These are phyloP conservation scores for Kurtzmaniella quercitrusa DNA, from an alignment of 1,139 yeast genomes.

Conservation along the genomic window DNA sequence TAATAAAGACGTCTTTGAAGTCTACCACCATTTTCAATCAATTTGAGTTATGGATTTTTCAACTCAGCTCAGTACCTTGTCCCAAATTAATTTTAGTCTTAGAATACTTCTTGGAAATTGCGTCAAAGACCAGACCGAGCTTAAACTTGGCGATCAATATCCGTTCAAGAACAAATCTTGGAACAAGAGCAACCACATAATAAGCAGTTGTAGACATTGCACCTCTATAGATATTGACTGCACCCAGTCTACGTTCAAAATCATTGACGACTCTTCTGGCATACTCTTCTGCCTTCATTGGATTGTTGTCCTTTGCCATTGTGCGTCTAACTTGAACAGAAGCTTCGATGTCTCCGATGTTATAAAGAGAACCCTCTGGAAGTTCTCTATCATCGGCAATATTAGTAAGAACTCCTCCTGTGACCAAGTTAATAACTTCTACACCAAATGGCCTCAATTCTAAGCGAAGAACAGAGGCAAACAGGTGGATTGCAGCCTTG, in stretches of 20 bases:
- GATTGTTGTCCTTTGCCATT: constrained; percentile 59
- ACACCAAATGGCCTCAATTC: constrained; percentile 76
- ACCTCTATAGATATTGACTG: constrained; percentile 53
- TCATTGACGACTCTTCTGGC: constrained; percentile 55
- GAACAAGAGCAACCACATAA: constrained; percentile 31
- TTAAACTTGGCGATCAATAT: constrained; percentile 46
- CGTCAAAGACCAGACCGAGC: constrained; percentile 26
- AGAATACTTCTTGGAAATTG: constrained; percentile 20
- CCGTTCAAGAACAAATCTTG: constrained; percentile 47
- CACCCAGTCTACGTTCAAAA: constrained; percentile 33
- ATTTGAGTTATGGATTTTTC: neutral
- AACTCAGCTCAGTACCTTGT: too few species aligned
- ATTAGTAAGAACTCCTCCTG: constrained; percentile 41
- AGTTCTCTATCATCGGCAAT: constrained; percentile 45
- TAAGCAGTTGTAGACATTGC: constrained; percentile 39
- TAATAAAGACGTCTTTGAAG: too few species aligned
- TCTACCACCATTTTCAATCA: too few species aligned
- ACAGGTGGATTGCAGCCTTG: constrained; percentile 76
- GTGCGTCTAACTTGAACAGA: constrained; percentile 51
- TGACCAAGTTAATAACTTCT: constrained; percentile 62
- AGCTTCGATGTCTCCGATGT: constrained; percentile 46
- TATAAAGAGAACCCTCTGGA: constrained; percentile 53
- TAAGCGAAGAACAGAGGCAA: constrained; percentile 56
- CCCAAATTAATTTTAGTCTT: constrained; percentile 14
- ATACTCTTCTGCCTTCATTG: constrained; percentile 55